phyloP scores from a whole-genome alignment of 108 stramenopile species.

The Fistulifera solaris region DNA sequence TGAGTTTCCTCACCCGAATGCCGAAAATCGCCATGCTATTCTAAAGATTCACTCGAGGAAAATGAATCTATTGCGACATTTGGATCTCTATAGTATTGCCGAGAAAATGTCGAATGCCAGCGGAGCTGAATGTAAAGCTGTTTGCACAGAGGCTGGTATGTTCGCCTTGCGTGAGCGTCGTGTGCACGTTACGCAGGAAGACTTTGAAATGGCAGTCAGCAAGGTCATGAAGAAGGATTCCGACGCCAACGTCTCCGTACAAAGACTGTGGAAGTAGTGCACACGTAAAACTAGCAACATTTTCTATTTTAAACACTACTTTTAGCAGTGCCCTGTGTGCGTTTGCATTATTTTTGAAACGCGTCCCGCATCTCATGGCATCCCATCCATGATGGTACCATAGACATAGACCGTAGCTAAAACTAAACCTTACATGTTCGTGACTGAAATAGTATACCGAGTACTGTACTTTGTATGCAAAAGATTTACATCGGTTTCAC shows the following conservation, averaged over 20 bases:
- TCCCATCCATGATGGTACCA: no score
- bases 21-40: constrained; percentile 84
- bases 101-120: constrained; percentile 93
- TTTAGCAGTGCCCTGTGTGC: no score
- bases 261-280: constrained; percentile 96
- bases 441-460: no score
- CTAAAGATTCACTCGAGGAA: constrained; percentile 93
- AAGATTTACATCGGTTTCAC: no score
- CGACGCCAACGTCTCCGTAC: constrained; percentile 90
- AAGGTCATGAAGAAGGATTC: constrained; percentile 99
- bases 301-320: no score
- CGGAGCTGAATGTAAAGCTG: constrained; percentile 99
- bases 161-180: constrained; percentile 98
- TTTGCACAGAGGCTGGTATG: constrained; percentile 99
- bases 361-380: no score
- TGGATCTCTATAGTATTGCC: constrained; percentile 87
- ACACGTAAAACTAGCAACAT: no score
- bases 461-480: no score
- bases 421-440: no score
- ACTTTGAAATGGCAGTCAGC: constrained; percentile 98
- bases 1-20: constrained; percentile 93
- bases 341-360: no score
- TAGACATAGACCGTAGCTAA: no score
- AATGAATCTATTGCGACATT: constrained; percentile 96
- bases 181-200: constrained; percentile 99